Evolutionary conservation across 768 basidiomycete species (phyloP), one percentile per base, ranked within the genome.

Genomic region (Boletus eberwhitei): DNA sequence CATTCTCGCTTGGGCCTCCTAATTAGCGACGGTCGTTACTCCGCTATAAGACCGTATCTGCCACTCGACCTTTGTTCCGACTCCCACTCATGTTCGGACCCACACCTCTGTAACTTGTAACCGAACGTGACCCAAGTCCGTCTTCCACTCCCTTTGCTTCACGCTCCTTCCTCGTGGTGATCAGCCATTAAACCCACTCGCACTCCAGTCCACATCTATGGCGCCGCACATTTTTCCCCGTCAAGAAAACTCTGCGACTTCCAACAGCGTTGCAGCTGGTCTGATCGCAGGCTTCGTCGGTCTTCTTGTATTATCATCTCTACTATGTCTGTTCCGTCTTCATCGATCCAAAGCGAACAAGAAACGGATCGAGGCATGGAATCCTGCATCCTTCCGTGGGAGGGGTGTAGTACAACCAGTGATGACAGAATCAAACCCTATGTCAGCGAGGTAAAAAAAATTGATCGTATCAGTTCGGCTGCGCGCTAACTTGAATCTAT

Each of bases 251-350:
- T 22, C 17, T 6, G 7, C 47, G 26, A 34, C 8, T 8, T 59
- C 55, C 42, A 68, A 77, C 6, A 64, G 75, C 59, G 77, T 85
- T 45, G 79, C 70, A 50, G 85, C 81, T 7, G 77, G 86, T 60
- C 70, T 75, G 5, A 44, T 58, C 12, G 64, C 41, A 0, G 61
- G 53, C 13, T 34, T 53, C 22, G 8, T 66, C 35, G 19, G 39
- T n/a, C 0, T 54, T 21, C 17, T 53, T 42, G 73, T 29, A 66
- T 80, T 39, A 52, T 75, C 22, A 48, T 79, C 29, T 26, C 31
- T 66, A 71, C 63, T 38, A 55, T 82, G 38, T 60, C 53, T 41
- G 12, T 73, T 82, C 36, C 72, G 71, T n/a, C 57, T 64, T 40
- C 72, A 71, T 51, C 75, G 81, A 42, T 75, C 75, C 58, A 77